These are phyloP conservation scores for Cyberlindnera misumaiensis DNA, from an alignment of 805 yeast genomes.

Conservation along the genomic window DNA sequence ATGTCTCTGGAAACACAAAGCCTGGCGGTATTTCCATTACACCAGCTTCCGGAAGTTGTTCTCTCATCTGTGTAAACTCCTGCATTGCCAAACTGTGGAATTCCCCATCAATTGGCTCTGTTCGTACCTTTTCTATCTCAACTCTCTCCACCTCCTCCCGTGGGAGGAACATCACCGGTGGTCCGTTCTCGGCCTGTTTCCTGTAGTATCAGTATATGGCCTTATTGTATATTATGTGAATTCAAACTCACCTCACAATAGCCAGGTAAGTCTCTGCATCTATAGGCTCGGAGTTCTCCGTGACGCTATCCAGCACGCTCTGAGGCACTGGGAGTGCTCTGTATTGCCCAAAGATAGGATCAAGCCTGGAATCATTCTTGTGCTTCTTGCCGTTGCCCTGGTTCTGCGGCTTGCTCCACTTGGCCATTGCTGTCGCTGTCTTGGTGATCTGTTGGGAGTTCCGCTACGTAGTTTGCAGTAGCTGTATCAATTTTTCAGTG, in stretches of 20 bases:
- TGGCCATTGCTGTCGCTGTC: background rate
- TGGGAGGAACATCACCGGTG: constrained; percentile 6
- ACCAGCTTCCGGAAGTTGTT: constrained; percentile 8
- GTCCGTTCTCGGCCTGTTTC: constrained; percentile 9
- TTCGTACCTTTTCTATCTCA: background rate
- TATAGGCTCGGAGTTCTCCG: constrained; percentile 13
- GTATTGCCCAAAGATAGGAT: constrained; percentile 20
- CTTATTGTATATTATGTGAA: too few species aligned
- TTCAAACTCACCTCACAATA: constrained; percentile 17
- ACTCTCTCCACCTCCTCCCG: constrained; percentile 3
- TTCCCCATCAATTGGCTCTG: background rate
- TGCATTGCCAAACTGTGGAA: constrained; percentile 3
- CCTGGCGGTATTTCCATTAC: constrained; percentile 10
- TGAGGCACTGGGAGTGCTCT: constrained; percentile 19
- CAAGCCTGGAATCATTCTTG: constrained; percentile 8
- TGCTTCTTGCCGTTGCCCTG: background rate
- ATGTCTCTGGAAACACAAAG: constrained; percentile 18
- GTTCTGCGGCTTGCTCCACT: constrained; percentile 1
- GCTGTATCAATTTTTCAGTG: background rate
- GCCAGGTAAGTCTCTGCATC: constrained; percentile 24
- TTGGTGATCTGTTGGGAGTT: background rate
- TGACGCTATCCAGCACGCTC: constrained; percentile 10
- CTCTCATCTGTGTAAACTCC: constrained; percentile 7
- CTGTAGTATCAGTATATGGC: constrained; percentile 3
- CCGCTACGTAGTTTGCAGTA: background rate